Conservation (phyloP, 1,284 basidiomycete species). For the Naganishia sp. region DNA sequence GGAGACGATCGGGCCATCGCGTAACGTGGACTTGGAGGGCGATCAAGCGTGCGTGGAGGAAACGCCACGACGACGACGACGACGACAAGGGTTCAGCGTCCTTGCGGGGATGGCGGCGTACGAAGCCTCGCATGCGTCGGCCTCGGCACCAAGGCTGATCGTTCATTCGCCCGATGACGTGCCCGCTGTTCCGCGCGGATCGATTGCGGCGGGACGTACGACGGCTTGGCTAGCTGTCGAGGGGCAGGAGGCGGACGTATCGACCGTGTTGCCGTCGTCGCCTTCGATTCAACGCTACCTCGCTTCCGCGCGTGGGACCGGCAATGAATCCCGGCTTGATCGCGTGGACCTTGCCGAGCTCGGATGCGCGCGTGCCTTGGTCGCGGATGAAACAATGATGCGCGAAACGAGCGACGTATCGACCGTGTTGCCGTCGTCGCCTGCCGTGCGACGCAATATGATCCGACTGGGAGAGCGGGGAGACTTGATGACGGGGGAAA, state of each 20-base stretch:
- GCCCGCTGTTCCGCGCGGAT: neutral
- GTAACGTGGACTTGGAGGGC: too few species aligned
- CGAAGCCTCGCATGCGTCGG: neutral
- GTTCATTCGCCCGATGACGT: neutral
- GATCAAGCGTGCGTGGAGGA: too few species aligned
- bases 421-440: slow-evolving; percentile 16
- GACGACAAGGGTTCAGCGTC: slow-evolving; percentile 3
- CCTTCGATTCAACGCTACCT: slow-evolving; percentile 20
- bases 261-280: slow-evolving; percentile 18
- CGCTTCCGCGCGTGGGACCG: slow-evolving; percentile 2
- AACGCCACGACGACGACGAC: neutral
- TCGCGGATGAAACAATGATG: neutral
- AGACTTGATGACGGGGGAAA: slow-evolving; percentile 3
- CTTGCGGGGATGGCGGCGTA: slow-evolving; percentile 20
- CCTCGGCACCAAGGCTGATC: neutral
- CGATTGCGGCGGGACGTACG: too few species aligned
- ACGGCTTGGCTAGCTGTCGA: neutral
- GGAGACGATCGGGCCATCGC: too few species aligned
- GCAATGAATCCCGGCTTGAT: slow-evolving; percentile 1
- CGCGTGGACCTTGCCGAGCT: slow-evolving; percentile 13
- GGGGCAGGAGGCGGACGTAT: slow-evolving; percentile 1
- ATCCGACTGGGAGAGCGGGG: neutral
- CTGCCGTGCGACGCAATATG: slow-evolving; percentile 19
- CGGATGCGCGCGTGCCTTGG: neutral
- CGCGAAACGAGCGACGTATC: neutral